A percentile compares a stretch with the other conserved stretches of the same genome.
Evolutionary conservation across 1,284 basidiomycete genomes (phyloP).

Genomic region (Rhodotorula sp.): DNA sequence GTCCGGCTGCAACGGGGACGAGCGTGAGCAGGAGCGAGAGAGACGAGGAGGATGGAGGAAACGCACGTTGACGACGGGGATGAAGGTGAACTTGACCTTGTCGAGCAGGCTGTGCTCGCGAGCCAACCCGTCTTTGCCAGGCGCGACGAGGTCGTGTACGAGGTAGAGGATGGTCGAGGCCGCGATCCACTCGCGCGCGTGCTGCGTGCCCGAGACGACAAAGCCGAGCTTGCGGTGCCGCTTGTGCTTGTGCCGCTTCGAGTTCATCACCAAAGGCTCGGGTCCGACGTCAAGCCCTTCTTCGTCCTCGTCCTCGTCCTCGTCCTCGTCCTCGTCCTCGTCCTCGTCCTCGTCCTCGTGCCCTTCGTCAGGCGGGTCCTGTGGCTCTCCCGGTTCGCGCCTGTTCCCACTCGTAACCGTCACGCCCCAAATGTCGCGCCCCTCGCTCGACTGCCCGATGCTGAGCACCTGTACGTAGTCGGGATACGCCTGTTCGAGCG

Average conservation of each 20-base stretch:
- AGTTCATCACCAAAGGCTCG: not conserved
- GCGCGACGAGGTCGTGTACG: slow-evolving; percentile 63
- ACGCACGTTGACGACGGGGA: slow-evolving; percentile 67
- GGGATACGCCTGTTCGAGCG: slow-evolving; percentile 25
- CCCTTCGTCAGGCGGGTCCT: not conserved
- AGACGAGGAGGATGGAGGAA: not conserved
- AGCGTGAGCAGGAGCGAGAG: too few relatives aligned
- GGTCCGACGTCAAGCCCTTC: slow-evolving; percentile 3
- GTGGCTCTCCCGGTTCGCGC: not conserved
- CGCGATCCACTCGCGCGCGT: slow-evolving; percentile 83
- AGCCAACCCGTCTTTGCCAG: not conserved
- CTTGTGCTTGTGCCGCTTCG: slow-evolving; percentile 23
- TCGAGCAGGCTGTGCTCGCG: slow-evolving; percentile 56
- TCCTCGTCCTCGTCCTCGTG: not conserved
- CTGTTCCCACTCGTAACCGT: slow-evolving; percentile 25
- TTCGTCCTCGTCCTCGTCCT: not conserved
- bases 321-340: not conserved
- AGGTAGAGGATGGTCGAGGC: slow-evolving; percentile 72
- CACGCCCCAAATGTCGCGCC: slow-evolving; percentile 27
- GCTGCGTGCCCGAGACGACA: slow-evolving; percentile 73
- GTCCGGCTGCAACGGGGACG: slow-evolving; percentile 58
- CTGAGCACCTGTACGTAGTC: slow-evolving; percentile 27
- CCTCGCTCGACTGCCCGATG: slow-evolving; percentile 38
- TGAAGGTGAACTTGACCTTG: slow-evolving; percentile 69
- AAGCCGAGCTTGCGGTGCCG: slow-evolving; percentile 53